Evolutionary conservation across 768 basidiomycete species (phyloP).

Genomic region (Boletus rubroflammeus): DNA sequence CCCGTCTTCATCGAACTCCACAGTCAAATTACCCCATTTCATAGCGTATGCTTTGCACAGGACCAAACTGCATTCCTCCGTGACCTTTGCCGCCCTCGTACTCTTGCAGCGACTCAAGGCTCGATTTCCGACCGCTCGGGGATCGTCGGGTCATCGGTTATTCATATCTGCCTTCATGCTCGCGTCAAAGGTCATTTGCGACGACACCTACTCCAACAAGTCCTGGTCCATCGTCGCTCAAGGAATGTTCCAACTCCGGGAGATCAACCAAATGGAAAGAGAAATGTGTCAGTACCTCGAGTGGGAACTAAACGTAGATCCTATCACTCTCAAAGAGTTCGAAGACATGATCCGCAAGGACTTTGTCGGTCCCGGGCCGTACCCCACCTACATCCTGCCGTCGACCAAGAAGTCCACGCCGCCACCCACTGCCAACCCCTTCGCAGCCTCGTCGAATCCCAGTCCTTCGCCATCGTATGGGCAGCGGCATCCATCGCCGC

Average conservation of each 20-base stretch:
- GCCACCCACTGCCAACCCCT: constrained; percentile 28
- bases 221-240: constrained; percentile 90
- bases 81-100: constrained; percentile 39
- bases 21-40: constrained; percentile 47
- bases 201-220: constrained; percentile 92
- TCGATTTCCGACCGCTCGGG: constrained; percentile 72
- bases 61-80: constrained; percentile 56
- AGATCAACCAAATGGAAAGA: constrained; percentile 80
- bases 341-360: constrained; percentile 58
- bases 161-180: constrained; percentile 78
- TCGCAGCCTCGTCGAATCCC: constrained; percentile 31
- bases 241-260: constrained; percentile 72
- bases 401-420: constrained; percentile 61
- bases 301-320: constrained; percentile 83
- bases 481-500: constrained; percentile 30
- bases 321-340: constrained; percentile 55
- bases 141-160: constrained; percentile 67
- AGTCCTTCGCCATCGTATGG: constrained; percentile 30
- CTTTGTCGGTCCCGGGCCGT: constrained; percentile 52
- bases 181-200: constrained; percentile 78
- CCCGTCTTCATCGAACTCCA: constrained; percentile 37
- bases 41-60: constrained; percentile 68
- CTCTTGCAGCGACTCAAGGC: constrained; percentile 65
- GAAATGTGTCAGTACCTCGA: constrained; percentile 87
- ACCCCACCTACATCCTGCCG: constrained; percentile 60